Evolutionary conservation across 345 rosid species (phyloP).

Genomic region (Populus ilicifolia): DNA sequence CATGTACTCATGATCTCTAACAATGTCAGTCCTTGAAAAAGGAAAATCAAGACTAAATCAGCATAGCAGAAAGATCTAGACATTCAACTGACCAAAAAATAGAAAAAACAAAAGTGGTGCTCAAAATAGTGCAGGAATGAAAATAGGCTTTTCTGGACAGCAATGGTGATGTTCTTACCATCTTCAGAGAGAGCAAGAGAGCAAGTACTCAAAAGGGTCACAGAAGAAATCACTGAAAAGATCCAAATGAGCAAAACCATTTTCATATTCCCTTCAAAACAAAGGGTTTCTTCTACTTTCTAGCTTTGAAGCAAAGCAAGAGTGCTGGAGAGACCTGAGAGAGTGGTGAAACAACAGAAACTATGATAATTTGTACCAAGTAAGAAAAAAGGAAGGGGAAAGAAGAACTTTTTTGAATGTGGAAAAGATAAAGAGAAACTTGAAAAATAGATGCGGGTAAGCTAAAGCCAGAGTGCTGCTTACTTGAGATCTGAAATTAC

Average conservation of each 20-base stretch:
- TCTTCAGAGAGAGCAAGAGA: slow-evolving; percentile 55
- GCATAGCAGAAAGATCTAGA: slow-evolving; percentile 15
- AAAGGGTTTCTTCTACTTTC: not conserved
- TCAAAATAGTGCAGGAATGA: not conserved
- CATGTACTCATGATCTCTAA: slow-evolving; percentile 63
- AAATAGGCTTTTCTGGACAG: not conserved
- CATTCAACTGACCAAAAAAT: not conserved
- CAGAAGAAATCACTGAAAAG: slow-evolving; percentile 26
- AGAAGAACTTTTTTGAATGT: not conserved
- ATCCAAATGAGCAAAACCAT: slow-evolving; percentile 33
- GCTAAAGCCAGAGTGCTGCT: no score
- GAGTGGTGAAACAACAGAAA: not conserved
- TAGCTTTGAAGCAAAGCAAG: not conserved
- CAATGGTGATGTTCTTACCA: slow-evolving; percentile 37
- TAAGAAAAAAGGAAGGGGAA: slow-evolving; percentile 4
- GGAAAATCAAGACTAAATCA: slow-evolving; percentile 3
- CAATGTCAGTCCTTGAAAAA: slow-evolving; percentile 56
- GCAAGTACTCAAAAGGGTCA: slow-evolving; percentile 34
- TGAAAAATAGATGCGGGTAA: no score
- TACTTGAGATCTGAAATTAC: no score
- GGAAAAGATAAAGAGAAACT: not conserved
- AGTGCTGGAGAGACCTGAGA: not conserved
- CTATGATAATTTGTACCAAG: not conserved
- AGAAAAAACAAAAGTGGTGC: not conserved
- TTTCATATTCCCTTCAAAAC: slow-evolving; percentile 21